These are phyloP conservation scores for Cephalotrichum gorgonifer DNA, from an alignment of 2,329 filamentous ascomycete species.

Conservation along the genomic window DNA sequence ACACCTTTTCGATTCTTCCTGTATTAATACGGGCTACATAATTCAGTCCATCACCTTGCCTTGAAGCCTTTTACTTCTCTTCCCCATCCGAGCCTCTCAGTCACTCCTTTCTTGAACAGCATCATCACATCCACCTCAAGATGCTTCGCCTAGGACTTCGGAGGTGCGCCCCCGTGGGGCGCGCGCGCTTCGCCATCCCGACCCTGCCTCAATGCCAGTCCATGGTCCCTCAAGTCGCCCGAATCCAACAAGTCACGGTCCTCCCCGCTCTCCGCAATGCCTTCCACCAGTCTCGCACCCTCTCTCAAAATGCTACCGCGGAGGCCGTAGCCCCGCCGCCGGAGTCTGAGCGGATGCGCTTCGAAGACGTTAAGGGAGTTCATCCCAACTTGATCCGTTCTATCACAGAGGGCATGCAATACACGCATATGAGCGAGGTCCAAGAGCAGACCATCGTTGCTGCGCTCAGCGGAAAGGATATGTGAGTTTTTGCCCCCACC, in stretches of 20 bases:
- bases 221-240: conserved; percentile 3
- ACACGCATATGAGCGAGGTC: conserved; percentile 85
- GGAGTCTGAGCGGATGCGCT: conserved; percentile 21
- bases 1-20: too few relatives aligned
- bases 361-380: conserved; percentile 43
- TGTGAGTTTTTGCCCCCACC: conserved; percentile 46
- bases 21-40: too few relatives aligned
- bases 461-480: conserved; percentile 68
- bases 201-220: background rate
- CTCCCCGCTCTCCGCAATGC: conserved; percentile 3
- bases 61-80: background rate
- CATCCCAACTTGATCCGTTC: conserved; percentile 54
- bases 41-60: background rate
- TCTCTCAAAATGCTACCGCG: conserved; percentile 6
- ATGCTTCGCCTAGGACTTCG: conserved; percentile 10
- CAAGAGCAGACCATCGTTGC: conserved; percentile 75
- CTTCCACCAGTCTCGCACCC: conserved; percentile 8
- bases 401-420: conserved; percentile 62
- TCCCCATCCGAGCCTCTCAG: background rate
- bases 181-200: conserved; percentile 2
- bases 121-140: background rate
- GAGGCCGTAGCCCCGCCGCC: background rate
- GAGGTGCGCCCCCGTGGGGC: conserved; percentile 8
- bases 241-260: conserved; percentile 2
- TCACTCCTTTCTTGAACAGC: background rate